Evolutionary conservation across 1,284 basidiomycete species (phyloP).

Genomic region (Cerrena zonata): DNA sequence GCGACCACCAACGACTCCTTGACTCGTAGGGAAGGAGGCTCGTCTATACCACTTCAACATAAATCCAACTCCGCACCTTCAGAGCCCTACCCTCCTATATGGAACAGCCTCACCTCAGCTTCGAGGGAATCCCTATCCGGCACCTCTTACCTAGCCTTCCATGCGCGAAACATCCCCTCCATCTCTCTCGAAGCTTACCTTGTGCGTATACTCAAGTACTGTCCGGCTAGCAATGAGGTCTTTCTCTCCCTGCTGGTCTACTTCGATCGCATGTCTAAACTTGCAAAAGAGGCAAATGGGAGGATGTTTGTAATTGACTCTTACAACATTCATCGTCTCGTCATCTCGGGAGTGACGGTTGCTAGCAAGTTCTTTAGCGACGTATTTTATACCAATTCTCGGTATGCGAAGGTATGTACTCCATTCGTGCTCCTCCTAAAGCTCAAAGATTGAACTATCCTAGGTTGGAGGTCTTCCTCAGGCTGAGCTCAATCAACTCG

Average conservation of each 20-base stretch:
- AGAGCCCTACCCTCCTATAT: slow-evolving; percentile 41
- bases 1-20: slow-evolving; percentile 83
- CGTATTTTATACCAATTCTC: slow-evolving; percentile 98
- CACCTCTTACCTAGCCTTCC: slow-evolving; percentile 85
- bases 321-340: slow-evolving; percentile 89
- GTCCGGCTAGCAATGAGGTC: slow-evolving; percentile 96
- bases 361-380: slow-evolving; percentile 99
- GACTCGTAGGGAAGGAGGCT: slow-evolving; percentile 24
- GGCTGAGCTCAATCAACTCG: slow-evolving; percentile 91
- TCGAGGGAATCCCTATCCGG: slow-evolving; percentile 76
- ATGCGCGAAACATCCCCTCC: slow-evolving; percentile 91
- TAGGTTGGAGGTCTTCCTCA: slow-evolving; percentile 93
- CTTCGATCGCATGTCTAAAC: slow-evolving; percentile 86
- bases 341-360: slow-evolving; percentile 96
- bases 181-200: slow-evolving; percentile 94
- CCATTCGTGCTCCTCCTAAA: too few species aligned
- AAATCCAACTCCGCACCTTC: slow-evolving; percentile 20
- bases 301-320: slow-evolving; percentile 90
- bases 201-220: slow-evolving; percentile 93
- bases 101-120: slow-evolving; percentile 70
- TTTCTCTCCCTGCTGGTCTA: slow-evolving; percentile 92
- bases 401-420: slow-evolving; percentile 87
- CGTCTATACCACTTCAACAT: slow-evolving; percentile 17
- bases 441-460: too few species aligned
- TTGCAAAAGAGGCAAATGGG: slow-evolving; percentile 60